A percentile compares a stretch with the other conserved stretches of the same genome.
Conservation (phyloP, 2,329 filamentous ascomycete species). For the Penicillium crustosum region DNA sequence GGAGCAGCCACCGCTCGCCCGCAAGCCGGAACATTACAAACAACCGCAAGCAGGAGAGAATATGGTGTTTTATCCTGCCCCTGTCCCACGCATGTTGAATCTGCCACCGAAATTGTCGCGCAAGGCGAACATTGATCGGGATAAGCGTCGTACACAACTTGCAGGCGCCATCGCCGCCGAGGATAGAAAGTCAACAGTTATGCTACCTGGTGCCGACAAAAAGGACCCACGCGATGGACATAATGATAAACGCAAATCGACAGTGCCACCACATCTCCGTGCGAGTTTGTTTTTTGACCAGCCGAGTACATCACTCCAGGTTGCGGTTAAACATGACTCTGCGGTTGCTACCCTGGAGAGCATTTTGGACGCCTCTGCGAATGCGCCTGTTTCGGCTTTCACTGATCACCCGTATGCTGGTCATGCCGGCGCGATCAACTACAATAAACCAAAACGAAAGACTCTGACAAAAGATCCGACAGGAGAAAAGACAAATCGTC, state of each 20-base stretch:
- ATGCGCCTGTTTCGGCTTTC: slow-evolving; percentile 85
- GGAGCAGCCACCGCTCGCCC: slow-evolving; percentile 42
- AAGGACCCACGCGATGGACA: slow-evolving; percentile 17
- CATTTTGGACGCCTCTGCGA: slow-evolving; percentile 85
- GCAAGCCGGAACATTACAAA: slow-evolving; percentile 39
- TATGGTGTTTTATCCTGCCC: slow-evolving; percentile 95
- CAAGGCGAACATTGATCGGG: slow-evolving; percentile 62
- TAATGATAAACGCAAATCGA: slow-evolving; percentile 42
- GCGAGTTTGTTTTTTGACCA: slow-evolving; percentile 89
- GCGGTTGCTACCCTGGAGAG: slow-evolving; percentile 86
- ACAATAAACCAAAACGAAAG: slow-evolving; percentile 53
- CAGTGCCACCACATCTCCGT: slow-evolving; percentile 77
- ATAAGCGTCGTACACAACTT: slow-evolving; percentile 72
- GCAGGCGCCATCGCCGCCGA: slow-evolving; percentile 62
- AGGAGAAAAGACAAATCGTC: slow-evolving; percentile 32
- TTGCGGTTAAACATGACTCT: slow-evolving; percentile 68
- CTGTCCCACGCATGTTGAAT: slow-evolving; percentile 90
- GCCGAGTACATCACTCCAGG: slow-evolving; percentile 57
- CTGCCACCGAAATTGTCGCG: slow-evolving; percentile 84
- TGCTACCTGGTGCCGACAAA: slow-evolving; percentile 37
- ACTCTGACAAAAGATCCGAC: slow-evolving; percentile 24
- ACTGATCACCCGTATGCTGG: slow-evolving; percentile 85
- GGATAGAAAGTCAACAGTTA: slow-evolving; percentile 53
- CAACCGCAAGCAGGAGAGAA: slow-evolving; percentile 61
- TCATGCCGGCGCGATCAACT: slow-evolving; percentile 71